Evolutionary conservation across 179 eudicot genomes (phyloP).

Genomic region (Camellia oleifera): DNA sequence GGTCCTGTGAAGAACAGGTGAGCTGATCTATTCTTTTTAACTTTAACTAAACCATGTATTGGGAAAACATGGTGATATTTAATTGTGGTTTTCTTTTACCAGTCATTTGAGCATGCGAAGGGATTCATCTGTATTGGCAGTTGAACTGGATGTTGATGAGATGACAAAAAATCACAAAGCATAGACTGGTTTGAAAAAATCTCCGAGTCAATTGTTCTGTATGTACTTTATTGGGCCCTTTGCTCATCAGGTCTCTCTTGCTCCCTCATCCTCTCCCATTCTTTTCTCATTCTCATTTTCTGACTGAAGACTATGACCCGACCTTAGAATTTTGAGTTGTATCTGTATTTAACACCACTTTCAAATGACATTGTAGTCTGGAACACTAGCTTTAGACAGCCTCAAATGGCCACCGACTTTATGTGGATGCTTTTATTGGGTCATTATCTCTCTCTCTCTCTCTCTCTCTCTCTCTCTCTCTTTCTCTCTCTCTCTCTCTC

Average conservation of each 20-base stretch:
- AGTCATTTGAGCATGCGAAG: conserved; percentile 49
- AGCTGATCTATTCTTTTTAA: not conserved
- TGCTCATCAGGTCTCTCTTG: not conserved
- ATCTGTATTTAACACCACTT: no score
- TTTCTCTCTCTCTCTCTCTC: no score
- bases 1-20: conserved; percentile 89
- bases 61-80: not conserved
- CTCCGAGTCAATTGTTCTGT: conserved; percentile 5
- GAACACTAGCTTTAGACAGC: not conserved
- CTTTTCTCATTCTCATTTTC: not conserved
- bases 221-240: conserved; percentile 12
- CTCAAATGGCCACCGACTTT: not conserved
- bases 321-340: not conserved
- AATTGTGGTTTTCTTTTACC: conserved; percentile 21
- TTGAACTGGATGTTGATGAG: conserved; percentile 92
- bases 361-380: not conserved
- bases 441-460: no score
- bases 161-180: conserved; percentile 80
- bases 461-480: no score
- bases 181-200: not conserved
- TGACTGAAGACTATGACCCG: not conserved
- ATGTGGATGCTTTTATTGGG: not conserved
- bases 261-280: not conserved
- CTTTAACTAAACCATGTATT: not conserved
- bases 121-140: conserved; percentile 71